Evolutionary conservation across 768 basidiomycete species (phyloP).

Genomic region (Amanita rimosa): DNA sequence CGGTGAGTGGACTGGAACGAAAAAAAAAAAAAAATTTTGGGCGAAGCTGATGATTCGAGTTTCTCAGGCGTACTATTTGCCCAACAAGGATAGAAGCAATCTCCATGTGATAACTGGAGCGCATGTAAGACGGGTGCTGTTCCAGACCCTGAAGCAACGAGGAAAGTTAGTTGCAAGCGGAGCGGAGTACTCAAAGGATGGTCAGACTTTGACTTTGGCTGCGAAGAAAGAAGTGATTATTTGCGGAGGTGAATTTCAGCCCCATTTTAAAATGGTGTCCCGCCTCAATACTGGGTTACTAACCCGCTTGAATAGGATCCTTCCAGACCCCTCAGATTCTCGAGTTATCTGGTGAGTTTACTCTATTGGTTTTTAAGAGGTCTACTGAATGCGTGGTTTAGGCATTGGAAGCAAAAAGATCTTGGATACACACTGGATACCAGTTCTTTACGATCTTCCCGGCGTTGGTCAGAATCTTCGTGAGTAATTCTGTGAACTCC

Average conservation of each 20-base stretch:
- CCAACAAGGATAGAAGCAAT: slow-evolving; percentile 16
- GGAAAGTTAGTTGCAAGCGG: slow-evolving; percentile 8
- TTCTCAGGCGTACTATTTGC: slow-evolving; percentile 14
- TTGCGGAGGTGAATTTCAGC: slow-evolving; percentile 13
- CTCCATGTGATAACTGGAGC: slow-evolving; percentile 17
- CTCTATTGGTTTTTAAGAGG: not conserved
- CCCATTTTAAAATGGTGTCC: not conserved
- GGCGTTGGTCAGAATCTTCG: slow-evolving; percentile 30
- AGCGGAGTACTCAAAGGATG: slow-evolving; percentile 7
- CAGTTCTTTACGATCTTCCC: slow-evolving; percentile 21
- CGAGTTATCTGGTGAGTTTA: slow-evolving; percentile 27
- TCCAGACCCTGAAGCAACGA: slow-evolving; percentile 2
- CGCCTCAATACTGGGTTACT: too few relatives aligned
- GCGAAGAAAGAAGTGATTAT: slow-evolving; percentile 32
- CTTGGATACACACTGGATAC: slow-evolving; percentile 17
- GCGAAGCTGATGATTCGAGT: not conserved
- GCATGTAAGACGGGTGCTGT: slow-evolving; percentile 14
- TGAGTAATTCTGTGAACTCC: not conserved
- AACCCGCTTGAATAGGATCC: slow-evolving; percentile 7
- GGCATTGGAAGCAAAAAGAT: slow-evolving; percentile 24
- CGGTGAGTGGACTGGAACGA: not conserved
- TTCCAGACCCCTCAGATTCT: slow-evolving; percentile 25
- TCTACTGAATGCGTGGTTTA: not conserved
- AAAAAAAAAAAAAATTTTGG: too few relatives aligned
- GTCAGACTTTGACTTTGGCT: slow-evolving; percentile 15